phyloP scores from a whole-genome alignment of 176 grass and related monocot genomes.

The Leersia perrieri region DNA sequence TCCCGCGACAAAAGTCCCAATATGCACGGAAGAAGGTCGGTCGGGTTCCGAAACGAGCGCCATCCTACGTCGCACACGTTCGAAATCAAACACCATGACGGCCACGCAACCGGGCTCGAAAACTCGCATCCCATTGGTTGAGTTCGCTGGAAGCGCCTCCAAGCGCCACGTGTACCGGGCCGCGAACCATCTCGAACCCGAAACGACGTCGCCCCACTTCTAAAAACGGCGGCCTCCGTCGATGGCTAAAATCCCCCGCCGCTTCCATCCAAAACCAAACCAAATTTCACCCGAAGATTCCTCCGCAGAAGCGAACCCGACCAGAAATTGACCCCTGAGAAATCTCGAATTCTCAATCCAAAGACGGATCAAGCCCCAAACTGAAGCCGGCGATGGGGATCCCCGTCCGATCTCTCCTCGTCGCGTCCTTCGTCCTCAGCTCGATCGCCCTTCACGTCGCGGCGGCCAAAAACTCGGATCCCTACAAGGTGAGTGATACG shows the following conservation, averaged over 20 bases:
- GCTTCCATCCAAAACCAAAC: slow-evolving; percentile 5
- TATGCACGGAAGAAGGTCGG: background rate
- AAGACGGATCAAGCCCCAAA: background rate
- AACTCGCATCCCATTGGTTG: slow-evolving; percentile 61
- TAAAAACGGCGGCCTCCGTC: slow-evolving; percentile 17
- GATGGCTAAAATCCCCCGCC: slow-evolving; percentile 7
- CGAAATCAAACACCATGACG: background rate
- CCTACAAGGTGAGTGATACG: slow-evolving; percentile 68
- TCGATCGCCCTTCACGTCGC: slow-evolving; percentile 25
- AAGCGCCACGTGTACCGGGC: slow-evolving; percentile 41
- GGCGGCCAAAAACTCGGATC: slow-evolving; percentile 59
- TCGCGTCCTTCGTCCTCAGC: slow-evolving; percentile 48
- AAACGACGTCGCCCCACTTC: background rate
- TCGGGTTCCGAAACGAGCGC: background rate
- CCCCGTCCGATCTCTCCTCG: slow-evolving; percentile 27
- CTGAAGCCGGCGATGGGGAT: slow-evolving; percentile 20
- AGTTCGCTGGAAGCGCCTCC: slow-evolving; percentile 41
- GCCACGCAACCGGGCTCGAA: slow-evolving; percentile 41
- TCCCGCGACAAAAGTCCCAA: no score
- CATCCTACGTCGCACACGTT: slow-evolving; percentile 20
- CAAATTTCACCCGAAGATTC: slow-evolving; percentile 8
- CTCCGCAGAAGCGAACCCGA: background rate
- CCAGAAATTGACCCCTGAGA: background rate
- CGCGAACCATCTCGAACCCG: slow-evolving; percentile 63
- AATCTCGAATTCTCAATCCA: slow-evolving; percentile 5